Evolutionary conservation across 768 basidiomycete genomes (phyloP).

Genomic region (Xanthoconium stramineum): DNA sequence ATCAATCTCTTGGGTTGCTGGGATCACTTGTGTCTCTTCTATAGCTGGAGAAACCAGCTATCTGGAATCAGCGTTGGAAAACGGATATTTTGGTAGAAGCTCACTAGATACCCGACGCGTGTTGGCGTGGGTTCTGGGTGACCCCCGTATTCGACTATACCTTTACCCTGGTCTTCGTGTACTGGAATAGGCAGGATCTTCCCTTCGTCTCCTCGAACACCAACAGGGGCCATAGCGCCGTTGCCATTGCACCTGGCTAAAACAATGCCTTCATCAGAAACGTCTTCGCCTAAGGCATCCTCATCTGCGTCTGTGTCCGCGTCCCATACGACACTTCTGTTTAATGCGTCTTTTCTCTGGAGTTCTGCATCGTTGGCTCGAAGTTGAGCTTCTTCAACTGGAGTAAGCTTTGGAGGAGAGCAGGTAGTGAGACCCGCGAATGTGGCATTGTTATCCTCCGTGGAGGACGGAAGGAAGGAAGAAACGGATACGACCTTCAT

Average conservation of each 20-base stretch:
- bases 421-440: constrained; percentile 46
- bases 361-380: constrained; percentile 54
- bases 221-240: constrained; percentile 42
- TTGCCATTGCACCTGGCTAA: constrained; percentile 21
- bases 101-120: constrained; percentile 55
- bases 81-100: constrained; percentile 8
- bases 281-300: constrained; percentile 60
- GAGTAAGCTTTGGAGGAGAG: constrained; percentile 44
- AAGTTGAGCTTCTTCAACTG: constrained; percentile 53
- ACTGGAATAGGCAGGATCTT: constrained; percentile 44
- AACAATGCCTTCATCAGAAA: constrained; percentile 26
- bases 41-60: constrained; percentile 28
- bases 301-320: constrained; percentile 53
- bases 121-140: constrained; percentile 48
- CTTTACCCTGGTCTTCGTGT: constrained; percentile 14
- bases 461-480: constrained; percentile 63
- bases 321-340: constrained; percentile 64
- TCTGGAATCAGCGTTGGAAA: constrained; percentile 1
- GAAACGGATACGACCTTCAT: constrained; percentile 72
- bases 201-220: constrained; percentile 56
- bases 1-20: constrained; percentile 30
- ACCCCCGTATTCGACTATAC: constrained; percentile 44
- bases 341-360: constrained; percentile 59
- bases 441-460: constrained; percentile 53
- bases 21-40: constrained; percentile 53